phyloP scores from a whole-genome alignment of 2,329 filamentous ascomycete species.

The Coniochaeta sp. region DNA sequence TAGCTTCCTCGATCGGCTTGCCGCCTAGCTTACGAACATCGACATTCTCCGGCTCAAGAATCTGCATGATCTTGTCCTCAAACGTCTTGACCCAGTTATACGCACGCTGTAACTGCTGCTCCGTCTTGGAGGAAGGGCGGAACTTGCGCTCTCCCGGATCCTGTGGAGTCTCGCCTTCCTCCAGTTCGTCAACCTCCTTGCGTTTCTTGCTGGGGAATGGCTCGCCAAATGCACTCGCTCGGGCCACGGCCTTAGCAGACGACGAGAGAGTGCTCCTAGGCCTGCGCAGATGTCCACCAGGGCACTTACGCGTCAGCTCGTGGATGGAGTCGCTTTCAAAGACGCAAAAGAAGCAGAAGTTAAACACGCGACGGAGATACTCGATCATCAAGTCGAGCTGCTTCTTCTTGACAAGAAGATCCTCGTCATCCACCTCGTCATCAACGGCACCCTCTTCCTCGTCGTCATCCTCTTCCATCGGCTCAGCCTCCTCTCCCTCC shows the following conservation, averaged over 20 bases:
- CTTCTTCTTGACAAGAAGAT: slow-evolving; percentile 89
- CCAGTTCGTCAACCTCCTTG: slow-evolving; percentile 53
- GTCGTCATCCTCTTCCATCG: slow-evolving; percentile 59
- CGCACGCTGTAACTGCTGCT: slow-evolving; percentile 86
- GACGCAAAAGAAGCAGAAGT: slow-evolving; percentile 99
- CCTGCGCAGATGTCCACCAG: slow-evolving; percentile 90
- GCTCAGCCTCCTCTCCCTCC: slow-evolving; percentile 63
- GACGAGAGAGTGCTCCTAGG: slow-evolving; percentile 79
- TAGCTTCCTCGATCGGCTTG: slow-evolving; percentile 73
- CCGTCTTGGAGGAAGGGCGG: slow-evolving; percentile 64
- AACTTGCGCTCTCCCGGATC: slow-evolving; percentile 60
- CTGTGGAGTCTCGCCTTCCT: slow-evolving; percentile 56
- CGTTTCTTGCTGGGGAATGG: slow-evolving; percentile 80
- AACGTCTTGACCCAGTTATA: slow-evolving; percentile 99
- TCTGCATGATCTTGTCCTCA: slow-evolving; percentile 90
- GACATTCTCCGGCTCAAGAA: slow-evolving; percentile 81
- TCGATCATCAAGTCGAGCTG: slow-evolving; percentile 92
- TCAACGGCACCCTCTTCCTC: slow-evolving; percentile 74
- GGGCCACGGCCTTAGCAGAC: slow-evolving; percentile 75
- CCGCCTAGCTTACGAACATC: slow-evolving; percentile 89
- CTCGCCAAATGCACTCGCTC: slow-evolving; percentile 74
- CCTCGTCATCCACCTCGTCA: slow-evolving; percentile 84
- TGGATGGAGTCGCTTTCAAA: slow-evolving; percentile 98
- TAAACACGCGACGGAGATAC: slow-evolving; percentile 92
- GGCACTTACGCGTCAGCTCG: slow-evolving; percentile 90